Evolutionary conservation across 192 early-diverging fungal species (phyloP).

Genomic region (Entomortierella chlamydospora): DNA sequence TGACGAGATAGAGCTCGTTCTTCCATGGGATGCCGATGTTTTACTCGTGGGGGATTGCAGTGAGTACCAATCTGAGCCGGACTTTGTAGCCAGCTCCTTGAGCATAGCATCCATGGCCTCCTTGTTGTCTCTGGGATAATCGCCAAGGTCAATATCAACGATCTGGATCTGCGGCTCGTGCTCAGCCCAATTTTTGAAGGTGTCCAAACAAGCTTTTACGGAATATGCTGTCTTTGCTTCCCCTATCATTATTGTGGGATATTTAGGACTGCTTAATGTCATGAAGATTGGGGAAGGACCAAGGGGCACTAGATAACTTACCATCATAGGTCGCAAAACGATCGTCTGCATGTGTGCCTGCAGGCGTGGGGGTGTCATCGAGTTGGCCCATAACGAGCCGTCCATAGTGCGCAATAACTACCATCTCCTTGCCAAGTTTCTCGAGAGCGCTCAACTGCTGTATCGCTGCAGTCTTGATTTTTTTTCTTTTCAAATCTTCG

Average conservation of each 20-base stretch:
- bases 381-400: conserved; percentile 24
- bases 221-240: conserved; percentile 40
- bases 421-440: conserved; percentile 47
- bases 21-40: conserved; percentile 1
- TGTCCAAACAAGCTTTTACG: conserved; percentile 48
- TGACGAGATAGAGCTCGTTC: conserved; percentile 18
- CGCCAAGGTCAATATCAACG: conserved; percentile 32
- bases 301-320: conserved; percentile 3
- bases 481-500: conserved; percentile 46
- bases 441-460: conserved; percentile 49
- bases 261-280: background rate
- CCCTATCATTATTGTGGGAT: conserved; percentile 13
- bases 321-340: conserved; percentile 33
- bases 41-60: conserved; percentile 21
- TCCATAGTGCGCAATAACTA: conserved; percentile 46
- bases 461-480: conserved; percentile 27
- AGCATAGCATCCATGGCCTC: conserved; percentile 48
- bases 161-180: conserved; percentile 30
- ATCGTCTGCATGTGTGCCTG: conserved; percentile 41
- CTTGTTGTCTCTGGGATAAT: conserved; percentile 50
- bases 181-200: conserved; percentile 24
- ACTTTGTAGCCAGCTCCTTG: conserved; percentile 31
- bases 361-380: conserved; percentile 43
- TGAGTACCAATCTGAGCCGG: conserved; percentile 44
- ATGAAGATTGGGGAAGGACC: background rate